These are phyloP conservation scores for Rhipidocladum racemiflorum DNA, from an alignment of 176 grass and related monocot genomes.

Conservation along the genomic window DNA sequence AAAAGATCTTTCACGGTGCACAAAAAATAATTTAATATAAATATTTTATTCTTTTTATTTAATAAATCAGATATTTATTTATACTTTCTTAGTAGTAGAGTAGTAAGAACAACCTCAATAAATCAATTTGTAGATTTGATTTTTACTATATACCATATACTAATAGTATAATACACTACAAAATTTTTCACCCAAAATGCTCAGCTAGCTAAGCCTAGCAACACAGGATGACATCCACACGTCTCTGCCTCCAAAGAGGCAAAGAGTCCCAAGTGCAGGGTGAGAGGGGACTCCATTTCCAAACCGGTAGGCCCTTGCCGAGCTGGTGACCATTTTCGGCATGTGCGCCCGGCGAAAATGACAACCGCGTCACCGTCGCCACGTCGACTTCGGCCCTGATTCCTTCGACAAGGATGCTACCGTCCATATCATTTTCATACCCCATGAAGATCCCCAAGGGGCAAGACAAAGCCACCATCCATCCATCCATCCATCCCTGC, in stretches of 20 bases:
- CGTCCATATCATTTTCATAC: not conserved
- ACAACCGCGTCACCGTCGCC: constrained; percentile 27
- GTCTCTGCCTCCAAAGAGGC: not conserved
- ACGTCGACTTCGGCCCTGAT: constrained; percentile 2
- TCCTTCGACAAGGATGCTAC: not conserved
- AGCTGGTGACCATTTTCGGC: constrained; percentile 49
- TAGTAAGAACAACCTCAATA: too few relatives aligned
- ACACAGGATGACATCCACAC: constrained; percentile 12
- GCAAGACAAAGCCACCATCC: not conserved
- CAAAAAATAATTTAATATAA: too few relatives aligned
- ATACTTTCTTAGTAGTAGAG: too few relatives aligned
- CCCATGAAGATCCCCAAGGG: not conserved
- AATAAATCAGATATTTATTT: too few relatives aligned
- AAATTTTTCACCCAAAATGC: too few relatives aligned
- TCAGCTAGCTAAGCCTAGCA: not conserved
- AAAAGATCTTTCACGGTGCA: too few relatives aligned
- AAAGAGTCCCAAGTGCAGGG: not conserved
- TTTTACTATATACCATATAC: too few relatives aligned
- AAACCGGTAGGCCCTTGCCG: constrained; percentile 9
- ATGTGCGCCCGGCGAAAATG: constrained; percentile 32
- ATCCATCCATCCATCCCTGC: not conserved
- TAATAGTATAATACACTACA: too few relatives aligned
- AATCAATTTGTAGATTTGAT: too few relatives aligned
- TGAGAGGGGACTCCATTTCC: constrained; percentile 10
- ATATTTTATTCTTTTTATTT: too few relatives aligned